A percentile compares a stretch with the other conserved stretches of the same genome.
Conservation (phyloP, 2,329 filamentous ascomycete genomes). For the Neoarthrinium moseri region DNA sequence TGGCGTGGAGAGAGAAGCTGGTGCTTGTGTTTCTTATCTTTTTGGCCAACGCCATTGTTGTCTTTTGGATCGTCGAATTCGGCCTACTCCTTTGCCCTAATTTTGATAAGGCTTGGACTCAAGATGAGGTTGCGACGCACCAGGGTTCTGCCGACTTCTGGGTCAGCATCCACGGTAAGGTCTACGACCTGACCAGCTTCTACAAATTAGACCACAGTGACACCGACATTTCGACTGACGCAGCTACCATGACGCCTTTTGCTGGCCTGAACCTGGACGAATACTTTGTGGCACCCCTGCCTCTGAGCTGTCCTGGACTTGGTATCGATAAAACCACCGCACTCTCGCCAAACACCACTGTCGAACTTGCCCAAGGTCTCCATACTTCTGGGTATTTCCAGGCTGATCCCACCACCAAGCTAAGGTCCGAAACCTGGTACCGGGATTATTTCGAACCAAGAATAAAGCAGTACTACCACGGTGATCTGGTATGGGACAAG, state of each 20-base stretch:
- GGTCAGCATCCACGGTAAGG: slow-evolving; percentile 82
- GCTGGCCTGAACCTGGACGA: slow-evolving; percentile 75
- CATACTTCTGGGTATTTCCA: slow-evolving; percentile 70
- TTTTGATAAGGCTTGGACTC: slow-evolving; percentile 83
- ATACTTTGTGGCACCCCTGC: slow-evolving; percentile 83
- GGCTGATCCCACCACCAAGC: slow-evolving; percentile 51
- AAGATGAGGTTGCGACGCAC: slow-evolving; percentile 68
- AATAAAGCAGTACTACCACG: slow-evolving; percentile 85
- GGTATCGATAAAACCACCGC: slow-evolving; percentile 56
- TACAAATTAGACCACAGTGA: slow-evolving; percentile 86
- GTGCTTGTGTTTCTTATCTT: slow-evolving; percentile 79
- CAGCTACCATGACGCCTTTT: slow-evolving; percentile 70
- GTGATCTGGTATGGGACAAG: slow-evolving; percentile 73
- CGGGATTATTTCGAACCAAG: slow-evolving; percentile 67
- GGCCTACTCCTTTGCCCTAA: slow-evolving; percentile 86
- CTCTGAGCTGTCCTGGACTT: slow-evolving; percentile 70
- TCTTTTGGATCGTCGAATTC: slow-evolving; percentile 92
- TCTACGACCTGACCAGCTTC: slow-evolving; percentile 91
- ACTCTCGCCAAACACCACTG: slow-evolving; percentile 65
- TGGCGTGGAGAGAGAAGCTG: slow-evolving; percentile 96
- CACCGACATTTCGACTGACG: slow-evolving; percentile 57
- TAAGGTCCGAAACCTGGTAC: slow-evolving; percentile 76
- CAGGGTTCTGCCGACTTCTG: slow-evolving; percentile 75
- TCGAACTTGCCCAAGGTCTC: slow-evolving; percentile 50
- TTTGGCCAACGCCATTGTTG: slow-evolving; percentile 74